A percentile compares a stretch with the other conserved stretches of the same genome.
Conservation (phyloP, 164 flowering plant genomes). For the Magnolia sinica region DNA sequence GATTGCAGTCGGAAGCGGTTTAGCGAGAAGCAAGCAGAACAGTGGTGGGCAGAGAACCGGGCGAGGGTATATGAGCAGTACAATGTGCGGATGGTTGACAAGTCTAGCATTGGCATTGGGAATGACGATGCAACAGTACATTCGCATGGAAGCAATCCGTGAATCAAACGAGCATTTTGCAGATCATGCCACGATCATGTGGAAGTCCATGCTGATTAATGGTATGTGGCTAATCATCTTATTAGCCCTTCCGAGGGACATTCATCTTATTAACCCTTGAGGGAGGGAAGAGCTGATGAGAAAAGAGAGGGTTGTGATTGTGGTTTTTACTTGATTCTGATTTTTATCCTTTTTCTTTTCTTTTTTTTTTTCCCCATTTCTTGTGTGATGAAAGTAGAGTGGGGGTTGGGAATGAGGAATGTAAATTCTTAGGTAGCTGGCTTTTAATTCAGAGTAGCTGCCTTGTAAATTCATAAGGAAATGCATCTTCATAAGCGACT, state of each 20-base stretch:
- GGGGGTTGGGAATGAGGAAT: conserved; percentile 39
- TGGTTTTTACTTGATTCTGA: conserved; percentile 11
- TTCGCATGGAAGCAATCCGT: conserved; percentile 27
- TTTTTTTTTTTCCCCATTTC: conserved; percentile 18
- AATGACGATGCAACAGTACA: conserved; percentile 49
- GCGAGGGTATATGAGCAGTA: conserved; percentile 82
- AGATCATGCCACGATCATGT: conserved; percentile 13
- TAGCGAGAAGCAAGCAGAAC: conserved; percentile 94
- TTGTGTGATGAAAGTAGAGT: conserved; percentile 30
- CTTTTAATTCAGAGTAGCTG: conserved; percentile 35
- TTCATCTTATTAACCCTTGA: conserved; percentile 20
- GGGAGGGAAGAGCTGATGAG: conserved; percentile 19
- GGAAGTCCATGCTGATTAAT: conserved; percentile 25
- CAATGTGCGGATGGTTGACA: conserved; percentile 79
- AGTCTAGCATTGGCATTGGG: conserved; percentile 64
- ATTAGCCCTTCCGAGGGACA: conserved; percentile 15
- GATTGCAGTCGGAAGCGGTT: conserved; percentile 88
- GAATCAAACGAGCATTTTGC: conserved; percentile 23
- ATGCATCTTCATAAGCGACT: conserved; percentile 13
- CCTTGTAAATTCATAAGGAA: conserved; percentile 43
- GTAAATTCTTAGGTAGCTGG: conserved; percentile 60
- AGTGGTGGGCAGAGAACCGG: conserved; percentile 96
- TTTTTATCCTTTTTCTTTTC: conserved; percentile 10
- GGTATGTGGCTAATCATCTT: conserved; percentile 27
- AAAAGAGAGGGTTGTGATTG: conserved; percentile 27